Evolutionary conservation across 331 rosid genomes (phyloP).

Genomic region (Saraca asoca): DNA sequence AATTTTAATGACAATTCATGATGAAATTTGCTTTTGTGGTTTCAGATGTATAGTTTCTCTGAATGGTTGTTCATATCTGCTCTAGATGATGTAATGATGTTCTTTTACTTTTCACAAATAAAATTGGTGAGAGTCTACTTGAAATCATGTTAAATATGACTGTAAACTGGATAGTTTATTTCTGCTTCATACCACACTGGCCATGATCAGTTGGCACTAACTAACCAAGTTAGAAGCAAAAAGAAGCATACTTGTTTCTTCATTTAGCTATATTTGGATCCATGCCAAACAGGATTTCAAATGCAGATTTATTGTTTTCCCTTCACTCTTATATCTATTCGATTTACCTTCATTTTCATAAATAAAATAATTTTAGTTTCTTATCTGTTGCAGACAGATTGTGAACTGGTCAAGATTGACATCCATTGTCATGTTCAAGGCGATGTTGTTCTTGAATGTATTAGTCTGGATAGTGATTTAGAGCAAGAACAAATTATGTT

Average conservation of each 20-base stretch:
- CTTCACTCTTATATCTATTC: conserved; percentile 16
- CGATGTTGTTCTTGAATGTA: conserved; percentile 94
- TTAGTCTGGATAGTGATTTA: conserved; percentile 74
- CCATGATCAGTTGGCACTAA: conserved; percentile 11
- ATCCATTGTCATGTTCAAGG: conserved; percentile 92
- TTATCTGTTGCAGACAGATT: conserved; percentile 67
- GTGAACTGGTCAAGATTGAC: conserved; percentile 89
- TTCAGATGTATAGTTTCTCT: neutral
- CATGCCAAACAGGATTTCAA: conserved; percentile 27
- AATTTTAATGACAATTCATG: conserved; percentile 14
- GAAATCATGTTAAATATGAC: conserved; percentile 6
- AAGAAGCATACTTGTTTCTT: conserved; percentile 5
- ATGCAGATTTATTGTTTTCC: conserved; percentile 12
- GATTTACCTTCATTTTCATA: neutral
- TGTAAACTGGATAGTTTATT: conserved; percentile 8
- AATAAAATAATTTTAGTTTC: conserved; percentile 13
- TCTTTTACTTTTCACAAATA: conserved; percentile 9
- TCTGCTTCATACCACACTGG: neutral
- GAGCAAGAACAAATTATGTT: conserved; percentile 91
- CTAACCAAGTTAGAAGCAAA: conserved; percentile 25
- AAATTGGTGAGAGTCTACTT: neutral
- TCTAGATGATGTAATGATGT: neutral
- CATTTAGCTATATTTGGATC: conserved; percentile 26
- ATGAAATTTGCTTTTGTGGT: neutral
- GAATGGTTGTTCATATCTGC: conserved; percentile 2